These are phyloP conservation scores for Incumbomyces lentus DNA, from an alignment of 2,329 filamentous ascomycete genomes.

Conservation along the genomic window DNA sequence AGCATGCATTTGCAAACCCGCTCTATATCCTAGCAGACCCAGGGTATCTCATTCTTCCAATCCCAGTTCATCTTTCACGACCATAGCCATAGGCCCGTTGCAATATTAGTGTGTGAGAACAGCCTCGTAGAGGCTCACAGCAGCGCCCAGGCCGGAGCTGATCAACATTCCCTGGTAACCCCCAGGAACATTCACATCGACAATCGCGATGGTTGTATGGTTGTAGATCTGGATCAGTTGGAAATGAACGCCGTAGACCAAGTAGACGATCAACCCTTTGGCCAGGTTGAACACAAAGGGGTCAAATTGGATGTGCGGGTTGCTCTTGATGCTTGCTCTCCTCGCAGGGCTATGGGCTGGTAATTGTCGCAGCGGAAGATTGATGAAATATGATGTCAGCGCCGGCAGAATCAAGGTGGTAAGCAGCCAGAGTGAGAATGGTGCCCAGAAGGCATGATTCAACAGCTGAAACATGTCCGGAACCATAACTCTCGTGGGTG, in stretches of 20 bases:
- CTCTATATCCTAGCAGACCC: too few relatives aligned
- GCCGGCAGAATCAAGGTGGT: constrained; percentile 63
- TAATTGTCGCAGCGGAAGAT: constrained; percentile 52
- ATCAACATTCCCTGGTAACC: constrained; percentile 31
- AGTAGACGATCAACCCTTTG: constrained; percentile 71
- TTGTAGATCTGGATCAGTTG: constrained; percentile 30
- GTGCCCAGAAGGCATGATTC: constrained; percentile 71
- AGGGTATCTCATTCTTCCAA: too few relatives aligned
- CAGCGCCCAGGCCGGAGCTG: constrained; percentile 30
- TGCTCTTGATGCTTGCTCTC: constrained; percentile 21
- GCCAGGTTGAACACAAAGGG: constrained; percentile 82
- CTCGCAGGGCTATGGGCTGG: constrained; percentile 26
- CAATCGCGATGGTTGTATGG: constrained; percentile 26
- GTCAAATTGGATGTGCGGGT: constrained; percentile 46
- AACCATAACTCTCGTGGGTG: constrained; percentile 53
- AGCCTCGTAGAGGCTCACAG: constrained; percentile 37
- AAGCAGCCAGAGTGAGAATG: constrained; percentile 63
- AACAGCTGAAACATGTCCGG: constrained; percentile 75
- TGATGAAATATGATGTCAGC: constrained; percentile 77
- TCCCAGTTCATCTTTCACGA: too few relatives aligned
- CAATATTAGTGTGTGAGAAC: constrained; percentile 28
- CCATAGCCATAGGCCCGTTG: too few relatives aligned
- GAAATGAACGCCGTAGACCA: constrained; percentile 56
- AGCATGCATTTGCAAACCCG: too few relatives aligned
- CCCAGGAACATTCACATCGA: constrained; percentile 31